Base-by-base conservation (phyloP, 306 rosid genomes). In the Trifolium subterraneum region DNA sequence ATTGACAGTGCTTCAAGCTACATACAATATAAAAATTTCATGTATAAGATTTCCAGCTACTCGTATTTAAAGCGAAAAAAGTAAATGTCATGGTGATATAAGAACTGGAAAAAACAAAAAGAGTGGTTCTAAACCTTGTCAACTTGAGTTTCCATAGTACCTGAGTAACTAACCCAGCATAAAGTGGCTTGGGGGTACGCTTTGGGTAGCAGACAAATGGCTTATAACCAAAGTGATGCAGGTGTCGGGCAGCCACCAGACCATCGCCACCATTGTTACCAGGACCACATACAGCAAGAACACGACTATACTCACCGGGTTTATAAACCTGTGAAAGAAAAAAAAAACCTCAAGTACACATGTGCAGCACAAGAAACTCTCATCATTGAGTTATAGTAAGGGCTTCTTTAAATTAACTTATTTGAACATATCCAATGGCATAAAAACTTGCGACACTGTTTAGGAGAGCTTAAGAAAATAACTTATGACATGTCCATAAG, bases 221-320 rank as follows among this genome's bases (percentile, higher is more conserved):
- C 79, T 87, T 90, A 75, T 90, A 94, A 18, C 97, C 97, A 75
- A 92, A 94, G 81, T 92, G 97, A 84, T 82, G 80, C 59, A 94
- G 85, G 74, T 94, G 99, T 55, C 99, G 96, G 22, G 99, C 92
- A 79, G 96, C 97, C 74, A 94, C 99, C 9, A 92, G 86, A 79
- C 97, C 99, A 47, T 94, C 99, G 67, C 97, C 99, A 7, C 97
- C 97, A 73, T 94, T 94, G 84, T 94, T 94, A 64, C 99, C 99
- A 72, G 99, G 99, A 60, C 99, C 99, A 83, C 99, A 94, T 4
- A 94, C 78, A 31, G 78, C 80, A 50, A 94, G 98, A 69, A 94
- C 93, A 16, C 88, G 93, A 23, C 76, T 74, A 79, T 84, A 85
- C 87, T 92, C 93, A 44, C 82, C 59, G 7, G 86, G 80, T 78